These are phyloP conservation scores for Singerocomus inundabilis DNA, from an alignment of 1,284 basidiomycete species.

Conservation along the genomic window DNA sequence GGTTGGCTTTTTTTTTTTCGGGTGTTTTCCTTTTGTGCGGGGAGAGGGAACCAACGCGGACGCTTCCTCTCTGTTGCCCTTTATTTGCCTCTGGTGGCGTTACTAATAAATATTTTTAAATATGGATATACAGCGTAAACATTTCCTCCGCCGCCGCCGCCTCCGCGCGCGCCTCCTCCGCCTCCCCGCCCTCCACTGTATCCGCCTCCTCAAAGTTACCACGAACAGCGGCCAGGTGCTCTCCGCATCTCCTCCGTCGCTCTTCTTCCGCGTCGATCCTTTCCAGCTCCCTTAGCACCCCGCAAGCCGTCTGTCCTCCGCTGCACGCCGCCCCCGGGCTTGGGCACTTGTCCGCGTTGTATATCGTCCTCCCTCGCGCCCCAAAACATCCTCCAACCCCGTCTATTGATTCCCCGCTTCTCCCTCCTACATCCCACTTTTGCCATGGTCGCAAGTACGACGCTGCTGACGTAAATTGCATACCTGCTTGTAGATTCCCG, in stretches of 20 bases:
- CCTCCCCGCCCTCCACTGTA: too few relatives aligned
- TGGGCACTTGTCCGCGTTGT: conserved; percentile 14
- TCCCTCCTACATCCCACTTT: not conserved
- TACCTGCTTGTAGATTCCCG: conserved; percentile 12
- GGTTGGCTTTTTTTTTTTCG: conserved; percentile 50
- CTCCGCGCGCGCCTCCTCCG: not conserved
- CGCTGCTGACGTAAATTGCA: not conserved
- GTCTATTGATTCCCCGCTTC: not conserved
- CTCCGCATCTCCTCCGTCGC: not conserved
- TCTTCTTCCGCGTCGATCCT: conserved; percentile 28
- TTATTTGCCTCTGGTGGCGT: conserved; percentile 34
- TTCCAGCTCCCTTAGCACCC: conserved; percentile 11
- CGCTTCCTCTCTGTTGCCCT: conserved; percentile 21
- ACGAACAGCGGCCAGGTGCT: too few relatives aligned
- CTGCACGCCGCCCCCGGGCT: not conserved
- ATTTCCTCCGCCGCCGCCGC: conserved; percentile 29
- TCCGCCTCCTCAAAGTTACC: not conserved
- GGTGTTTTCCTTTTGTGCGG: conserved; percentile 42
- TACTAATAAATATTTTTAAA: conserved; percentile 17
- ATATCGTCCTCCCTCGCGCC: conserved; percentile 31
- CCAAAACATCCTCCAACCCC: conserved; percentile 3
- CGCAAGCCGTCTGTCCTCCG: not conserved
- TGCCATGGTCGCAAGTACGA: not conserved
- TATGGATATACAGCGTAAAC: conserved; percentile 42
- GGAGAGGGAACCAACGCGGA: conserved; percentile 48